These are phyloP conservation scores for Neofusicoccum sp. DNA, from an alignment of 2,329 filamentous ascomycete genomes.

Conservation along the genomic window DNA sequence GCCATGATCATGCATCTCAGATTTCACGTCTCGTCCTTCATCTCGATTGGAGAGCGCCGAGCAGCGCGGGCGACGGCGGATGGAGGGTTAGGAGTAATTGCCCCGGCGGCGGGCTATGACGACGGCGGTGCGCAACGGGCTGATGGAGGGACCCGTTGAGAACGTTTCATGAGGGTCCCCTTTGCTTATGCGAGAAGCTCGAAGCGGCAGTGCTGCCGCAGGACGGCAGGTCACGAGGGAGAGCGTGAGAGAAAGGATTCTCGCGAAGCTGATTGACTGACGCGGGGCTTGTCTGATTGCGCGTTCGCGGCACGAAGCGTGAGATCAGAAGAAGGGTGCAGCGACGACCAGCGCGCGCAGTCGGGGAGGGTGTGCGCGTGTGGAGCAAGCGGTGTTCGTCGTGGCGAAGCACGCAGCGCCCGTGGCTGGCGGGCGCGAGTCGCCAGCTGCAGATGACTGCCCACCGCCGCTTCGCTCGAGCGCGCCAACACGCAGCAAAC, in stretches of 20 bases:
- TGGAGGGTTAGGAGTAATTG: not conserved
- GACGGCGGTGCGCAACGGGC: not conserved
- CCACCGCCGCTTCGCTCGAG: not conserved
- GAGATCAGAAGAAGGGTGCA: slow-evolving; percentile 8
- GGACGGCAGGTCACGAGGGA: slow-evolving; percentile 10
- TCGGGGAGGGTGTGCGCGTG: not conserved
- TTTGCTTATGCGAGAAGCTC: not conserved
- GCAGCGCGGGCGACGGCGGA: not conserved
- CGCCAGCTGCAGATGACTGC: not conserved
- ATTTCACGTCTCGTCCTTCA: slow-evolving; percentile 9
- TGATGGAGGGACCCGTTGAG: no score
- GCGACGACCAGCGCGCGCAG: not conserved
- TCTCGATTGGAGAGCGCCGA: slow-evolving; percentile 15
- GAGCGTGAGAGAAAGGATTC: not conserved
- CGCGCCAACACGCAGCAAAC: slow-evolving; percentile 4
- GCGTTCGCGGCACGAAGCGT: slow-evolving; percentile 1
- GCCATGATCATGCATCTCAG: slow-evolving; percentile 10
- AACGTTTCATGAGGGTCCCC: no score
- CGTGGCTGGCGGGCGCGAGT: not conserved
- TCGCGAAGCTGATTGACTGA: slow-evolving; percentile 10
- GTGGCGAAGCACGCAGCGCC: not conserved
- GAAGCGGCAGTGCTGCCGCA: slow-evolving; percentile 15
- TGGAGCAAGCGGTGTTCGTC: not conserved
- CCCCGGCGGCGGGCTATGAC: not conserved
- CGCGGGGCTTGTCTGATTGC: not conserved